Evolutionary conservation across 352 stramenopile genomes (phyloP), one percentile per base, ranked within the genome.

Genomic region (Phytophthora rubi): DNA sequence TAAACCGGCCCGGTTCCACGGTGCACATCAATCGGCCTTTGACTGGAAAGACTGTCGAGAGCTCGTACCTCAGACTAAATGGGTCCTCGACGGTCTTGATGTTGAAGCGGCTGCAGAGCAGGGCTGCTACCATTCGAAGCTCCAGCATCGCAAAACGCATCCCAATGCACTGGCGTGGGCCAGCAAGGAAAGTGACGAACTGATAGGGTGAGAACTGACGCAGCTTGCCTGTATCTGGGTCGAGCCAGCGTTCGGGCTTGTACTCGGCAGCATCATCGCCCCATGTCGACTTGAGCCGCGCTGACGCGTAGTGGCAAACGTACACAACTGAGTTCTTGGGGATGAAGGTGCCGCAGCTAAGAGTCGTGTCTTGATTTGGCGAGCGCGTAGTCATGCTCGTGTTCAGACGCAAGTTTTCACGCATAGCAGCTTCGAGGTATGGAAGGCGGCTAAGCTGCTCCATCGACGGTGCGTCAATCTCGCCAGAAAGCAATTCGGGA

Each of bases 231-330:
- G 68, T 80, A 1, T 49, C 48, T 0, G 62, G 9, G 44, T 88
- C 82, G 33, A 92, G 68, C 78, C 79, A 92, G n/a, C 82, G 75
- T 56, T 93, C 81, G 2, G 87, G 83, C 33, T 82, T 83, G 66
- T 81, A 91, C 57, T 78, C 64, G 1, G 57, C 64, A 4, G 75
- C 81, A 62, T 92, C 85, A 4, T 70, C 18, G 0, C 81, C 80
- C 86, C 88, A 94, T 1, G 88, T 62, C 2, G 44, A 66, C 9
- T 71, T 62, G 23, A 80, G 62, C 8, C 83, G 81, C 16, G 65
- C 80, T 51, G 82, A 80, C 1, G 71, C 53, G 59, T 91, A 92
- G 37, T 77, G 63, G 15, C 67, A 74, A 18, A 89, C 73, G 32
- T 80, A 70, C 6, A 86, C 73, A 28, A 69, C 66, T 0, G 75